Base-by-base conservation (phyloP, 257 asterid species). In the Nemophila menziesii region DNA sequence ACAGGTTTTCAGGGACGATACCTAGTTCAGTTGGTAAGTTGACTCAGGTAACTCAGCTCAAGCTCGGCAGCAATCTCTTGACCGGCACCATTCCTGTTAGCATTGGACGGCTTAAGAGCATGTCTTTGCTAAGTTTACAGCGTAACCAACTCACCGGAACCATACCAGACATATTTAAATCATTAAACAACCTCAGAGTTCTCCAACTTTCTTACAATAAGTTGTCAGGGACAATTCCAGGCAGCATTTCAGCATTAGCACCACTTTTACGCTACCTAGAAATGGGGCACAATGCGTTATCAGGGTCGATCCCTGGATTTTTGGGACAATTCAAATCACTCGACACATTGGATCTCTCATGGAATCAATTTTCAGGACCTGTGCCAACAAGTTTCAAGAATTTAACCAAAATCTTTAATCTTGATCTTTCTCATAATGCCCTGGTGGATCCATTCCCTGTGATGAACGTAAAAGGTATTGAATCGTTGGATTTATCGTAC, bases 401-500 rank as follows among this genome's bases (percentile, higher is more conserved):
- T 67, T 74, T 87, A 10, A 83, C 97, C 9, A 78, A 80, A 52
- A 83, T 87, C 18, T 75, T 80, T 54, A 78, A 87, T 51, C 93
- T 87, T 7, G 78, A 87, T 20, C 71, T 87, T 4, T 80, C 95
- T 2, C 87, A 56, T 10, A 87, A 87, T 54, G 53, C 38, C 16
- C 56, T 87, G 1, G 74, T 63, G 4, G 97, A 83, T 43, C 97
- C 97, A 8, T 83, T 87, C 41, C 95, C 97, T 1, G 36, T 15
- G 5, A 22, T 87, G 86, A 20, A 44, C 7, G 95, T 83, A 8
- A 75, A 57, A 40, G 92, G 89, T 4, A 83, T 83, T 17, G 93
- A 83, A 51, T 80, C 95, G 0, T 22, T 87, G 49, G 97, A 83
- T 52, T 53, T 83, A 40, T 83, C 95, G 0, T 58, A 87, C 44